Base-by-base conservation (phyloP, 2,329 filamentous ascomycete species). In the Dendrostoma leiphaemia region DNA sequence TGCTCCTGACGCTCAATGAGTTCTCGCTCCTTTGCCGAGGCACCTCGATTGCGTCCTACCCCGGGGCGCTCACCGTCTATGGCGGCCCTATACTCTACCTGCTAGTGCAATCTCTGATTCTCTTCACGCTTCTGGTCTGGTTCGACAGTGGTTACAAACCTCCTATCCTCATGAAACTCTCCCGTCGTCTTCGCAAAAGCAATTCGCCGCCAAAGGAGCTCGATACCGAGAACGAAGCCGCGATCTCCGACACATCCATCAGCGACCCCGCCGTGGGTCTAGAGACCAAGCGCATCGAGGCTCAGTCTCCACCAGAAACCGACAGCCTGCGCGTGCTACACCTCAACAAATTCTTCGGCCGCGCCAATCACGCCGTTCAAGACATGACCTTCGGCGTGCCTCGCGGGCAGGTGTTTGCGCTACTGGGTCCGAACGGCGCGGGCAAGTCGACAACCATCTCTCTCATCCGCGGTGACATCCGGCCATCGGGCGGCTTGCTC, bases 361-460 rank as follows among this genome's bases (percentile, higher is more conserved):
- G 51, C 47, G 29, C 51, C 44, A 58, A 58, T 15, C 55, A 55
- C n/a, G 55, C 55, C 8, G 91, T 97, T n/a, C 86, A 96, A 62
- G 89, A 96, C 63, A 83, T 95, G 38, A 90, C 88, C 0, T 96
- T 97, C 63, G 87, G 88, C 17, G 87, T 97, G 29, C 81, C 82
- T 15, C 84, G 83, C 46, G 88, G 89, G 47, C 88, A 96, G 67
- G 89, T 96, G 1, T 96, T 96, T 70, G 91, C 91, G 0, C 79
- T 97, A 0, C 80, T 97, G 1, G 92, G 92, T 0, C 91, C 92
- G 15, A 96, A 96, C 65, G 91, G 92, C 23, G 93, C 92, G 1
- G 92, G 92, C 54, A 97, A 97, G 64, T 91, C 87, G 0, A 96
- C 91, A 0, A 95, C 89, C 0, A 96, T 97, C 62, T 90, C 87